A percentile compares a stretch with the other conserved stretches of the same genome.
These are phyloP conservation scores for Rickenella mellea DNA, from an alignment of 768 basidiomycete genomes.

Conservation along the genomic window DNA sequence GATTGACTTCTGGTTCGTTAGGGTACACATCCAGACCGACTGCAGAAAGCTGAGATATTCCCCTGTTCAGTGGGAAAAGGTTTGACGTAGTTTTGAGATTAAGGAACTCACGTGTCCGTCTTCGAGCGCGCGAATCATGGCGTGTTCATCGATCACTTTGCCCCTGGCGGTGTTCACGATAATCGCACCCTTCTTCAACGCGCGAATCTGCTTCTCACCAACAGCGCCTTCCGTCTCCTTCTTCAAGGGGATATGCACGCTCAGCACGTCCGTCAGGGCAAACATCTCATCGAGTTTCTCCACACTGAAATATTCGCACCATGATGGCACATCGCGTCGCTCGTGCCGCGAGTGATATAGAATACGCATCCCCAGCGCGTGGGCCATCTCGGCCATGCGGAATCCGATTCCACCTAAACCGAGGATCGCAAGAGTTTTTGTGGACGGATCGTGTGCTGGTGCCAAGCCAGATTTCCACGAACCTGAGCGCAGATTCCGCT, in stretches of 20 bases:
- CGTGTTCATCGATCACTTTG: constrained; percentile 81
- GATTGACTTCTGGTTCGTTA: constrained; percentile 74
- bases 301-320: constrained; percentile 65
- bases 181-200: constrained; percentile 67
- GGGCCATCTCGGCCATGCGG: constrained; percentile 59
- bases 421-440: constrained; percentile 61
- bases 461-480: constrained; percentile 36
- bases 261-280: constrained; percentile 68
- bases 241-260: constrained; percentile 76
- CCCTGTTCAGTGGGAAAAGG: not conserved
- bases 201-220: constrained; percentile 64
- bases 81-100: no score
- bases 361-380: constrained; percentile 83
- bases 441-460: constrained; percentile 53
- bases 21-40: constrained; percentile 85
- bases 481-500: constrained; percentile 29
- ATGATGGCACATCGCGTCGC: constrained; percentile 49
- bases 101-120: constrained; percentile 80
- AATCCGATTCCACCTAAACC: constrained; percentile 73
- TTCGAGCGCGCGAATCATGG: constrained; percentile 76
- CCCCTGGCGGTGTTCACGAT: constrained; percentile 89
- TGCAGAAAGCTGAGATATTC: constrained; percentile 47
- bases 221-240: constrained; percentile 66
- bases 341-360: constrained; percentile 68
- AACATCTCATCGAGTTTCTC: constrained; percentile 57